Percentiles rank a stretch among this genome's conserved stretches.
Evolutionary conservation across 2,329 filamentous ascomycete species (phyloP).

Genomic region (Paraphaeosphaeria minitans): DNA sequence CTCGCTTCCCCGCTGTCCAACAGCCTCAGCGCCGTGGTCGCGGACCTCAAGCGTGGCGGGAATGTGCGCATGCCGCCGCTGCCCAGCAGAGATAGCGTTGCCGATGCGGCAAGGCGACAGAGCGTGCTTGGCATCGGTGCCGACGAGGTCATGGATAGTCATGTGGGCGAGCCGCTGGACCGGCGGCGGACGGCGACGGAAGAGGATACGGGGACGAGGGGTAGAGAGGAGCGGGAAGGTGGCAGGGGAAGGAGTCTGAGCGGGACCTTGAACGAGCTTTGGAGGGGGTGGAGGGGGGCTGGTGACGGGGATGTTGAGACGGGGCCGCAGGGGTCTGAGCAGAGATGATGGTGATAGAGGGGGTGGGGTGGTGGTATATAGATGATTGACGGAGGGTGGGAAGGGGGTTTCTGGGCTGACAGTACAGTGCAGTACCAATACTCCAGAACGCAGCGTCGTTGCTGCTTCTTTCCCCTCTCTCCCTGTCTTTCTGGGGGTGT

Average conservation of each 20-base stretch:
- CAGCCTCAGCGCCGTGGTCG: slow-evolving; percentile 66
- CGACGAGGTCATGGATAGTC: slow-evolving; percentile 12
- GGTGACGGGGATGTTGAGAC: not conserved
- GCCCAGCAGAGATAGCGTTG: not conserved
- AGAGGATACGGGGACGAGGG: not conserved
- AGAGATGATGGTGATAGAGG: no score
- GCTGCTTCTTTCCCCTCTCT: not conserved
- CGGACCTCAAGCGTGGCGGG: slow-evolving; percentile 66
- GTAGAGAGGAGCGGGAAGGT: not conserved
- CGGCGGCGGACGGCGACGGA: slow-evolving; percentile 25
- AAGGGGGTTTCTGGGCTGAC: not conserved
- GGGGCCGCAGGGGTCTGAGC: not conserved
- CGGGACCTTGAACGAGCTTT: slow-evolving; percentile 38
- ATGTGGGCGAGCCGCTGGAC: slow-evolving; percentile 29
- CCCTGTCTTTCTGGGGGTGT: not conserved
- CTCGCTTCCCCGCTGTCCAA: slow-evolving; percentile 65
- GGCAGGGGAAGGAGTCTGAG: slow-evolving; percentile 34
- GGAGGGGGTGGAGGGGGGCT: slow-evolving; percentile 32
- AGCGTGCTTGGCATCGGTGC: slow-evolving; percentile 30
- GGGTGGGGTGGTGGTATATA: not conserved
- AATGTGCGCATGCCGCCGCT: slow-evolving; percentile 12
- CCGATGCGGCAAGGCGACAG: slow-evolving; percentile 18
- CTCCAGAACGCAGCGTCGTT: not conserved
- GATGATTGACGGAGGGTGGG: not conserved
- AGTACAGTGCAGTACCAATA: not conserved